These are phyloP conservation scores for Bacidia rubella DNA, from an alignment of 495 filamentous ascomycete species.

Conservation along the genomic window DNA sequence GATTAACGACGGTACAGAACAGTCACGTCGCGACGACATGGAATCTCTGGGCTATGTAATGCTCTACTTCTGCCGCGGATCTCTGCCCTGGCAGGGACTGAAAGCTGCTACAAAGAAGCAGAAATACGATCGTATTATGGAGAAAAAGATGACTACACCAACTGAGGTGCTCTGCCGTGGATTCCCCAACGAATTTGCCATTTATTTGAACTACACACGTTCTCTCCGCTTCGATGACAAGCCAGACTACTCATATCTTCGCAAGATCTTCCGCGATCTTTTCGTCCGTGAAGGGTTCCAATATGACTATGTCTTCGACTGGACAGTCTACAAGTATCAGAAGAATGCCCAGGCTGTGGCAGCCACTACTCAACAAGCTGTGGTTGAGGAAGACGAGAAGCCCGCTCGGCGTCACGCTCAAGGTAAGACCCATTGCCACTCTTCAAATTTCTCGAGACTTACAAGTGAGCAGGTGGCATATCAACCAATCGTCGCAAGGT, in stretches of 20 bases:
- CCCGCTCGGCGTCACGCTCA: conserved; percentile 40
- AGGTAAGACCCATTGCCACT: conserved; percentile 44
- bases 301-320: conserved; percentile 99
- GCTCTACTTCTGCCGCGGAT: conserved; percentile 99
- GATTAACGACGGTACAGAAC: conserved; percentile 45
- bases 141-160: conserved; percentile 99
- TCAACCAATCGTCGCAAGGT: conserved; percentile 76
- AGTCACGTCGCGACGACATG: conserved; percentile 99
- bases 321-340: conserved; percentile 99
- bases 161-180: conserved; percentile 98
- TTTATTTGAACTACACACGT: conserved; percentile 98
- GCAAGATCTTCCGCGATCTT: conserved; percentile 99
- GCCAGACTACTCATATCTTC: conserved; percentile 98
- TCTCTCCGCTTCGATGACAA: conserved; percentile 99
- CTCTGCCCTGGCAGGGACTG: conserved; percentile 96
- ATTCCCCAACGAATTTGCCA: conserved; percentile 99
- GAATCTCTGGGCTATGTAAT: conserved; percentile 99
- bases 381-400: conserved; percentile 60
- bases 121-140: conserved; percentile 99
- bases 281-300: conserved; percentile 99
- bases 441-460: conserved; percentile 36
- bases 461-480: conserved; percentile 57
- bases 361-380: conserved; percentile 57
- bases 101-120: conserved; percentile 99
- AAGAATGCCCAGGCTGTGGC: conserved; percentile 93